Evolutionary conservation across 768 basidiomycete species (phyloP), one percentile per base, ranked within the genome.

Genomic region (Amanita subjunquillea): DNA sequence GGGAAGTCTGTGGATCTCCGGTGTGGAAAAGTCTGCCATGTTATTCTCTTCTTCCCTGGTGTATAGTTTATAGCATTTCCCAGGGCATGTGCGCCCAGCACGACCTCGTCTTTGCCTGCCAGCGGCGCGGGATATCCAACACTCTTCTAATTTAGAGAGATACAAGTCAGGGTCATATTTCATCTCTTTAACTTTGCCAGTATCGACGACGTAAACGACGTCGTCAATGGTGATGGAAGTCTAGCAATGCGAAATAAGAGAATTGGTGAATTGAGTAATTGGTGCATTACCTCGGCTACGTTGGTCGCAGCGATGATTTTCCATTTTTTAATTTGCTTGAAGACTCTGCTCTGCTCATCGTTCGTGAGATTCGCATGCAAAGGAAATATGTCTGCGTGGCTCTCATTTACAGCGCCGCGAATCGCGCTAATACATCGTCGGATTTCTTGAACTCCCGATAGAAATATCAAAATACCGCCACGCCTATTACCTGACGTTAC

Each of bases 211-310:
- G 59, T 87, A 90, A 36, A 86, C 73, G 22, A 94, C 77, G 59
- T 94, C 91, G 59, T 93, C 87, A 52, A 96, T 91, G 0, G 91
- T 93, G 50, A 94, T 87, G 2, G 88, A 91, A 1, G 91, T 93
- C 82, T 92, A 29, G 34, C 30, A 40, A 48, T 55, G 22, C 52
- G 36, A n/a, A 48, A n/a, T 46, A 30, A 47, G 25, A 32, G n/a
- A 52, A 44, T 0, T 17, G 6, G 38, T 48, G 29, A 47, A 22
- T 4, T 23, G 40, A 10, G 48, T 13, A 9, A 54, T 32, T 15
- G 13, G 23, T 17, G 62, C 72, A 27, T 50, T 53, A 83, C 89
- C 76, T 93, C 91, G 5, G 91, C 91, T 29, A 97, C 88, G 61
- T 96, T 96, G 3, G 94, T 96, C 0, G 91, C 79, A 0, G 82